These are phyloP conservation scores for Tremella mesenterica DNA, from an alignment of 768 basidiomycete species.

Conservation along the genomic window DNA sequence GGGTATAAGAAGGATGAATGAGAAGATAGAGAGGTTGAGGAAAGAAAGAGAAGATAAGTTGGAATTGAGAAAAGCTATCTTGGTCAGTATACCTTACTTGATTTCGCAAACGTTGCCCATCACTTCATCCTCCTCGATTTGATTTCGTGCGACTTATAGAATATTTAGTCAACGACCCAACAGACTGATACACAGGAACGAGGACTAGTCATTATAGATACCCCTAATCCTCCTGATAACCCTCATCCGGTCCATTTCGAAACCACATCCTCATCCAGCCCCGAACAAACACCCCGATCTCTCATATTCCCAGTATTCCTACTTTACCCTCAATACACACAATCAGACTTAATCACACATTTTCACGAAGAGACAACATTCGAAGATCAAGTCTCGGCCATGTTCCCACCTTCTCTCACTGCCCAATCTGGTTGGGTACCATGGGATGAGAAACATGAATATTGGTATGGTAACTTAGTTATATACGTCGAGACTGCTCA, in stretches of 20 bases:
- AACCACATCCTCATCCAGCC: constrained; percentile 47
- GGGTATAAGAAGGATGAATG: constrained; percentile 21
- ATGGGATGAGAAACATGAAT: constrained; percentile 71
- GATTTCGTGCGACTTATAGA: too few species aligned
- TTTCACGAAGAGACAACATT: constrained; percentile 83
- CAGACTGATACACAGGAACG: constrained; percentile 42
- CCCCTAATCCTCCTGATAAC: constrained; percentile 43
- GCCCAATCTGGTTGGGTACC: constrained; percentile 47
- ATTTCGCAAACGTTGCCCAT: constrained; percentile 1
- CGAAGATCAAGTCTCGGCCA: constrained; percentile 57
- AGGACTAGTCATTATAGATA: constrained; percentile 47
- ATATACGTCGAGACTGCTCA: constrained; percentile 74
- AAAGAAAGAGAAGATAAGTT: constrained; percentile 49
- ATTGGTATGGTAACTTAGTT: constrained; percentile 56
- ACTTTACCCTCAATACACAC: constrained; percentile 81
- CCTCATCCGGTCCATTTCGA: constrained; percentile 42
- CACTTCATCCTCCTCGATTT: too few species aligned
- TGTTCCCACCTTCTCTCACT: constrained; percentile 61
- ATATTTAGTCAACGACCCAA: neutral
- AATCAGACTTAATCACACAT: constrained; percentile 76
- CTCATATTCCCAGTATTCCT: constrained; percentile 78
- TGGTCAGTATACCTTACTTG: constrained; percentile 49
- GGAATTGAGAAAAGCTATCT: constrained; percentile 55
- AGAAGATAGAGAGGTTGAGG: constrained; percentile 47
- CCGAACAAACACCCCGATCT: too few species aligned